Evolutionary conservation across 2,329 filamentous ascomycete species (phyloP), one percentile per base, ranked within the genome.

Genomic region (Ampelomyces quisqualis): DNA sequence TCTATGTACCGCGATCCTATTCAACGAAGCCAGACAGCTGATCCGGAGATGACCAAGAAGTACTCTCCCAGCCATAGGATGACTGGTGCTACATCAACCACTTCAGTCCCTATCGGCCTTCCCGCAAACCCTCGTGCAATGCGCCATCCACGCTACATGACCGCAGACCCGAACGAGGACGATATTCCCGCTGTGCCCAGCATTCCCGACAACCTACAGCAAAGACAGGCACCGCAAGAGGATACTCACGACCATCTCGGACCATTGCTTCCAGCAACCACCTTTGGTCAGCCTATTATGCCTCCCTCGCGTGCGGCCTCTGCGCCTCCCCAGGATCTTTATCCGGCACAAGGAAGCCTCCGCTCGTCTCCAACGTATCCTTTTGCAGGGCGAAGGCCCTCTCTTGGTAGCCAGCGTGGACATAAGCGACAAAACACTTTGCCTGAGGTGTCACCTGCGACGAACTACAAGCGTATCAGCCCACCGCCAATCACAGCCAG

Each of bases 51-150:
- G 5, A 70, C 69, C 43, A 63, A 64, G 42, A 67, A 64, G 29
- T 68, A 70, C 40, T 60, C 60, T 9, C 63, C 64, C 7, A 60
- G 57, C 3, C 65, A 55, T 33, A 64, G 58, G 26, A 55, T 59
- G 11, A 58, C 57, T 14, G 51, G 53, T 6, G 69, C 69, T 11
- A 72, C 71, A 2, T 70, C 73, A 2, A 76, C 76, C 1, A 73
- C 78, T 10, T 75, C 76, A 10, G 72, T 72, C 1, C 77, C 79
- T 5, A 78, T 91, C 36, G 90, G 90, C 0, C 77, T 95, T n/a
- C 90, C 91, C 10, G 88, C 90, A 2, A 96, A 90, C 1, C 90
- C 91, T 20, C 84, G 88, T 70, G 90, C 90, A 1, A 95, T 96
- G 90, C 81, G 86, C 14, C 82, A 94, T 62, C 79, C 81, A 1